Conservation (phyloP, 2,329 filamentous ascomycete species). For the Neopestalotiopsis clavispora region DNA sequence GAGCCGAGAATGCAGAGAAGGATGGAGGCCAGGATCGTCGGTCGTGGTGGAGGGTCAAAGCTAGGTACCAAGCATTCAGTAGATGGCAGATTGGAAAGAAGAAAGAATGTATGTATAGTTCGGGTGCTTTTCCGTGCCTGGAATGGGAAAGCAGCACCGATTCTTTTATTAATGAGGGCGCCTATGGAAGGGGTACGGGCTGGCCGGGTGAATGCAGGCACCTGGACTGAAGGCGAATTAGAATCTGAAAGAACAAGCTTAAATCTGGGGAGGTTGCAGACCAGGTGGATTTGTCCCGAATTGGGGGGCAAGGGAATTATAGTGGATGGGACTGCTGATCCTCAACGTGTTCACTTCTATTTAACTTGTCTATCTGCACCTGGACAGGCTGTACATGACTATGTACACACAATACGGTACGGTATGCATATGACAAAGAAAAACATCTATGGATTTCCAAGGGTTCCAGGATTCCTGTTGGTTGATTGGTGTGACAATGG, state of each 20-base stretch:
- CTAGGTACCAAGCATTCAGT: neutral
- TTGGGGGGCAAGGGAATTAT: neutral
- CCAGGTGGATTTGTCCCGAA: neutral
- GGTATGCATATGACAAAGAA: conserved; percentile 7
- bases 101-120: neutral
- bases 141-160: neutral
- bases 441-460: neutral
- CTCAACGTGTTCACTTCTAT: conserved; percentile 22
- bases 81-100: neutral
- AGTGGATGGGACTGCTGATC: conserved; percentile 8
- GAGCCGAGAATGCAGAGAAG: neutral
- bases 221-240: neutral
- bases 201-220: conserved; percentile 12
- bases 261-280: conserved; percentile 11
- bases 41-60: conserved; percentile 9
- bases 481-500: conserved; percentile 20
- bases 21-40: neutral
- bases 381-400: neutral
- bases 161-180: neutral
- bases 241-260: conserved; percentile 10
- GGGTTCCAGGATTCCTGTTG: conserved; percentile 4
- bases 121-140: neutral
- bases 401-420: neutral
- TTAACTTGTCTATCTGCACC: neutral
- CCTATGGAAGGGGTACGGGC: neutral